These are phyloP conservation scores for Aspergillus costaricaensis DNA, from an alignment of 2,329 filamentous ascomycete genomes.

Conservation along the genomic window DNA sequence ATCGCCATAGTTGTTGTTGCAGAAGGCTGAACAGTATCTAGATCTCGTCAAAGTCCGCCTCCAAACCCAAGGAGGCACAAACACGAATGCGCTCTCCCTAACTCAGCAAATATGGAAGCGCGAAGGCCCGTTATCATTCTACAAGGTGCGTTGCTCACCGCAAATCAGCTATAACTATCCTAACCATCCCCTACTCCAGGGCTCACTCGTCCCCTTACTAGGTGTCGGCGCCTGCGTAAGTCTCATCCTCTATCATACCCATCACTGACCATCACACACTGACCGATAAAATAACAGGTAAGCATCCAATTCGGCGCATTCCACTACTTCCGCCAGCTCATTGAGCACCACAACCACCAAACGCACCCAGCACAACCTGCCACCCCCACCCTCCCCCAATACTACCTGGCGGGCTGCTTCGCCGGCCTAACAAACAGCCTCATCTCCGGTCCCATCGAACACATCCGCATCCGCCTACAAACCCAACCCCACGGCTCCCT, in stretches of 20 bases:
- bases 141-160: slow-evolving; percentile 53
- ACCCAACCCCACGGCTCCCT: slow-evolving; percentile 82
- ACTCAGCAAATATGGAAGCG: slow-evolving; percentile 77
- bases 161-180: not conserved
- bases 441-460: slow-evolving; percentile 87
- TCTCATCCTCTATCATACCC: not conserved
- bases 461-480: slow-evolving; percentile 89
- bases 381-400: slow-evolving; percentile 72
- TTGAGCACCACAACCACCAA: not conserved
- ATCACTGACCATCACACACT: not conserved
- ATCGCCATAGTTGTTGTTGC: too few relatives aligned
- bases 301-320: slow-evolving; percentile 95
- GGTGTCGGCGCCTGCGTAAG: slow-evolving; percentile 88
- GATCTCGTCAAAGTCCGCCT: slow-evolving; percentile 96
- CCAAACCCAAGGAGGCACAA: slow-evolving; percentile 70
- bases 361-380: slow-evolving; percentile 26
- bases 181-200: slow-evolving; percentile 49
- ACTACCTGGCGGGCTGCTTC: slow-evolving; percentile 84
- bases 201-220: slow-evolving; percentile 84
- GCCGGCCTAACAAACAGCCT: slow-evolving; percentile 84
- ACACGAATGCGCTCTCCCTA: slow-evolving; percentile 66
- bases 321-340: slow-evolving; percentile 73
- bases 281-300: slow-evolving; percentile 36
- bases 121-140: slow-evolving; percentile 87
- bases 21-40: not conserved